These are phyloP conservation scores for carrot (Daucus carota) DNA, from an alignment of 129 eudicot genomes.

Conservation along the genomic window DH1_v3.0 NC_030383.2:54600501-54601000, in stretches of 20 bases:
- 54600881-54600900: background rate
- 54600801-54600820: background rate
- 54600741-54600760: constrained; percentile 24
- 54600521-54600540: constrained; percentile 90
- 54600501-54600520: constrained; percentile 78
- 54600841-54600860: background rate
- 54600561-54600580: constrained; percentile 83
- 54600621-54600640: constrained; percentile 68
- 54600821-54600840: background rate
- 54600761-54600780: constrained; percentile 28
- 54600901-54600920: constrained; percentile 2
- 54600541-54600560: constrained; percentile 77
- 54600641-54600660: constrained; percentile 97
- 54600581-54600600: constrained; percentile 73
- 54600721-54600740: constrained; percentile 28
- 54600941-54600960: background rate
- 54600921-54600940: background rate
- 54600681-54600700: constrained; percentile 27
- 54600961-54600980: background rate
- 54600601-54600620: constrained; percentile 91
- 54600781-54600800: background rate
- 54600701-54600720: constrained; percentile 30
- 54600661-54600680: constrained; percentile 52
- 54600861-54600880: background rate
- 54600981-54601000: background rate